Base-by-base conservation (phyloP, 78 protist genomes). In the Dictyostelium purpureum region DNA sequence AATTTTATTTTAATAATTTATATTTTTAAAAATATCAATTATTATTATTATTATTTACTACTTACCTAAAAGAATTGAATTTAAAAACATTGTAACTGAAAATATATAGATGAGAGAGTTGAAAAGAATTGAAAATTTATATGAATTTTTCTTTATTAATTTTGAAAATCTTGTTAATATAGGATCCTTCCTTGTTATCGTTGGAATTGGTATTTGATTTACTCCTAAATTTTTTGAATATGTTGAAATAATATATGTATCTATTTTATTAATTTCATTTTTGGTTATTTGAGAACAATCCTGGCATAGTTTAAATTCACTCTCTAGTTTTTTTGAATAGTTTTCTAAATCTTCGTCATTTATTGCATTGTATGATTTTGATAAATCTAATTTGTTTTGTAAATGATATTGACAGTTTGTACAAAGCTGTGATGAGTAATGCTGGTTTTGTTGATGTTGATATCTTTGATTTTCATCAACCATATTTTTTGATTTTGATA, bases 381-480 rank as follows among this genome's bases (percentile, higher is more conserved):
- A 45, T 45, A 26, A 9, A 35, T 73, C 45, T 35, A 38, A 35
- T 47, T 73, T 73, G 4, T 28, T 28, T 45, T 73, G 79, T 73
- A 73, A 45, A 73, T 73, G 79, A 45, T 35, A 73, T 73, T 35
- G 47, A 73, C 79, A 73, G 21, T 38, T 73, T 28, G 79, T 28
- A 73, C 79, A 73, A 28, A 73, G 28, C 0, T 21, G 2, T 31
- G 18, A 33, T 63, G 71, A n/a, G n/a, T n/a, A n/a, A n/a, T n/a
- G n/a, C n/a, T n/a, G n/a, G n/a, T n/a, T n/a, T n/a, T n/a, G n/a
- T n/a, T n/a, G n/a, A n/a, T n/a, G 54, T 7, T 49, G 11, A 7
- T 49, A 7, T 49, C 54, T 49, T 49, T 11, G 24, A n/a, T 61
- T 57, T 49, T 7, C 11, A 11, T 49, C 11, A n/a, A 51, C 19